A percentile compares a stretch with the other conserved stretches of the same genome.
Evolutionary conservation across 352 stramenopile species (phyloP).

Genomic region (Phytophthora sansomeana): DNA sequence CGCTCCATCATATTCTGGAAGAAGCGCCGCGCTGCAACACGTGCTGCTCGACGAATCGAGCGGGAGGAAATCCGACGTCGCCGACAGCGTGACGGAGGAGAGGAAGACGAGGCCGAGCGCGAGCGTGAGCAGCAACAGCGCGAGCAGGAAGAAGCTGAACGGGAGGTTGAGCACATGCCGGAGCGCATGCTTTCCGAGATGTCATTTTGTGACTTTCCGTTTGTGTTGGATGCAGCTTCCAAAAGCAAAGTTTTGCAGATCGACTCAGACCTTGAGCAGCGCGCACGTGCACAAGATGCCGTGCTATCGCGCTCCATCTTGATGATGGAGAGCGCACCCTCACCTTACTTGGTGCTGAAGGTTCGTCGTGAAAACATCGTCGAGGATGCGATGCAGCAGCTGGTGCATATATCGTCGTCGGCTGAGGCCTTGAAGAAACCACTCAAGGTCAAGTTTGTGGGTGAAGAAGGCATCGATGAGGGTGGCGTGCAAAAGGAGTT

Average conservation of each 20-base stretch:
- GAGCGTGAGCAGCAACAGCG: conserved; percentile 26
- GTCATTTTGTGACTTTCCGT: conserved; percentile 85
- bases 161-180: conserved; percentile 32
- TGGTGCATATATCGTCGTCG: conserved; percentile 60
- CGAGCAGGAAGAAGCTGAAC: conserved; percentile 22
- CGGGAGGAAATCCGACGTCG: conserved; percentile 26
- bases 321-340: conserved; percentile 34
- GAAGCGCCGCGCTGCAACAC: conserved; percentile 49
- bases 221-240: conserved; percentile 81
- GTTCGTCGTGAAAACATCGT: conserved; percentile 81
- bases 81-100: conserved; percentile 24
- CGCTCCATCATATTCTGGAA: conserved; percentile 79
- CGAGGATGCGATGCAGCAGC: conserved; percentile 75
- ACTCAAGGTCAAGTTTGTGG: conserved; percentile 86
- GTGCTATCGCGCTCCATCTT: conserved; percentile 51
- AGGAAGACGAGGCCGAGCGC: conserved; percentile 23
- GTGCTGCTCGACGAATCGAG: conserved; percentile 23
- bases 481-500: conserved; percentile 86
- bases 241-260: conserved; percentile 82
- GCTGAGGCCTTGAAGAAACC: conserved; percentile 80
- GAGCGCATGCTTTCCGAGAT: conserved; percentile 77
- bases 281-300: conserved; percentile 60
- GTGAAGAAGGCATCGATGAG: conserved; percentile 84
- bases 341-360: conserved; percentile 70
- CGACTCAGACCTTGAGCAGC: conserved; percentile 80